Percentiles rank a stretch among this genome's conserved stretches.
Evolutionary conservation across 805 yeast species (phyloP).

Genomic region (Starmerella gropengiesseri): DNA sequence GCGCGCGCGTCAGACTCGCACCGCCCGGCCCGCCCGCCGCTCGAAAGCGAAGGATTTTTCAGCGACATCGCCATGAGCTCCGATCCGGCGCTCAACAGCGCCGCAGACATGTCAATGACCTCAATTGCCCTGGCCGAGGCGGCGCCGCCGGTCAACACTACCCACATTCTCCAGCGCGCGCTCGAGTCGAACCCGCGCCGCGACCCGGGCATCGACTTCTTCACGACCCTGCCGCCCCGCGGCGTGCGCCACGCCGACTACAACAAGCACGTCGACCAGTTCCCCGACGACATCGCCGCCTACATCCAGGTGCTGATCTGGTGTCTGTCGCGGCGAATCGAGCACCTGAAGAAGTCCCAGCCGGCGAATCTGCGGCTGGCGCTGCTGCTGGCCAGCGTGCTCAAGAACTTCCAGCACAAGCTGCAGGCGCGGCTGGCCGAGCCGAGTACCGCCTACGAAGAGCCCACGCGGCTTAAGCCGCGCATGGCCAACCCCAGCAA

Average conservation of each 20-base stretch:
- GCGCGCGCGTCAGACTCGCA: background rate
- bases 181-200: background rate
- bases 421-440: background rate
- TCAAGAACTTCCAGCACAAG: slow-evolving; percentile 3
- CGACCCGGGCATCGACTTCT: background rate
- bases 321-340: slow-evolving; percentile 16
- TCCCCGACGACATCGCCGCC: background rate
- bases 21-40: background rate
- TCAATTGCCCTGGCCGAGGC: background rate
- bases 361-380: slow-evolving; percentile 1
- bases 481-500: slow-evolving; percentile 10
- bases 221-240: slow-evolving; percentile 5
- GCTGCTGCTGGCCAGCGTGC: background rate
- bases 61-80: slow-evolving; percentile 1
- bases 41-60: background rate
- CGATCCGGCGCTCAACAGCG: background rate
- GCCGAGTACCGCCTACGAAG: background rate
- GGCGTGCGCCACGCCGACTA: slow-evolving; percentile 4
- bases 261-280: background rate
- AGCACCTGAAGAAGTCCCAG: slow-evolving; percentile 2
- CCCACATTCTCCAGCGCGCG: slow-evolving; percentile 7
- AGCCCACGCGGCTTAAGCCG: slow-evolving; percentile 8
- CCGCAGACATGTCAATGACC: slow-evolving; percentile 6
- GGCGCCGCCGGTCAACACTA: background rate
- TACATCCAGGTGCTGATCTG: slow-evolving; percentile 21